Evolutionary conservation across 495 filamentous ascomycete genomes (phyloP).

Genomic region (Lasiosphaeria miniovina): DNA sequence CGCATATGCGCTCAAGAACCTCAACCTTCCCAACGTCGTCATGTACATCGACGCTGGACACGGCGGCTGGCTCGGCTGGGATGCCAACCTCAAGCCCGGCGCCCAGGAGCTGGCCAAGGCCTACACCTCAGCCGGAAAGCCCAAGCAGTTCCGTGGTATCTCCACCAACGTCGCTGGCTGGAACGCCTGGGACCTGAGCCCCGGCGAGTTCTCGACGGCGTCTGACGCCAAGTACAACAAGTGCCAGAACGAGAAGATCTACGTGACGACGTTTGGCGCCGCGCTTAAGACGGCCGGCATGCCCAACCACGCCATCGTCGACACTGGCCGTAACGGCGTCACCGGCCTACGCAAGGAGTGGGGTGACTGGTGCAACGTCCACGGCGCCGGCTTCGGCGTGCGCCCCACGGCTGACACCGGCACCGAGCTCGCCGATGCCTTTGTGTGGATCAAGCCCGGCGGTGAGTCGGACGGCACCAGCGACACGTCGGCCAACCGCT

Average conservation of each 20-base stretch:
- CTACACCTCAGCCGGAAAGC: constrained; percentile 63
- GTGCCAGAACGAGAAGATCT: constrained; percentile 69
- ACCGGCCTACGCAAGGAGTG: constrained; percentile 63
- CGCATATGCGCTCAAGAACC: constrained; percentile 65
- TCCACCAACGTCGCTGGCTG: constrained; percentile 79
- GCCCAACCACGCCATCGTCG: constrained; percentile 71
- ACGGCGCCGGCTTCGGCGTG: constrained; percentile 69
- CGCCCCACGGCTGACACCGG: constrained; percentile 64
- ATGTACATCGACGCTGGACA: constrained; percentile 85
- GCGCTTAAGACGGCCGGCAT: constrained; percentile 60
- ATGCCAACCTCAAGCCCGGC: constrained; percentile 69
- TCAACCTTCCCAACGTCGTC: constrained; percentile 74
- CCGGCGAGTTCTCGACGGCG: constrained; percentile 57
- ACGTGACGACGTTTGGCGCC: constrained; percentile 64
- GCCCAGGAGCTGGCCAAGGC: constrained; percentile 65
- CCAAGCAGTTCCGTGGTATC: constrained; percentile 65
- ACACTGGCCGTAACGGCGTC: constrained; percentile 66
- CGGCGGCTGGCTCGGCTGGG: constrained; percentile 82
- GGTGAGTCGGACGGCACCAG: constrained; percentile 79
- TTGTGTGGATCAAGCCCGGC: constrained; percentile 84
- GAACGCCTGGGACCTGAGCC: constrained; percentile 55
- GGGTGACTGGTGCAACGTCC: constrained; percentile 87
- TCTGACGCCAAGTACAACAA: constrained; percentile 53
- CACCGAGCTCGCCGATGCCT: constrained; percentile 62
- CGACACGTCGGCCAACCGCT: constrained; percentile 58